Evolutionary conservation across 345 rosid species (phyloP).

Genomic region (Litchi chinensis): DNA sequence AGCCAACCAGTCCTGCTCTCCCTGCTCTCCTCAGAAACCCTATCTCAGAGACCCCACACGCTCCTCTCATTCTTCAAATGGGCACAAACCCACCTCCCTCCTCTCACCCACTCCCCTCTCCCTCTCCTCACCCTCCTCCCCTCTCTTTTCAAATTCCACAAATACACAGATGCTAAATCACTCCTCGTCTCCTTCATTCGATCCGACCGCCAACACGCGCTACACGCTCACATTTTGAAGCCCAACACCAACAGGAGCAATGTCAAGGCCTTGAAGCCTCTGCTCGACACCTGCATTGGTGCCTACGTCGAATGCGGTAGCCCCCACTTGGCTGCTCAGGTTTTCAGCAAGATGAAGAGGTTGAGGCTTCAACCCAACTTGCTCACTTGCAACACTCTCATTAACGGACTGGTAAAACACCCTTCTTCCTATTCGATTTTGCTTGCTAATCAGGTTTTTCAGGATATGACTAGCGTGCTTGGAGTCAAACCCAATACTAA

Average conservation of each 20-base stretch:
- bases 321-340: conserved; percentile 69
- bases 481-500: conserved; percentile 51
- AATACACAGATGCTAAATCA: conserved; percentile 68
- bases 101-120: conserved; percentile 41
- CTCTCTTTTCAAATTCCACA: conserved; percentile 50
- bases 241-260: conserved; percentile 13
- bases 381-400: conserved; percentile 70
- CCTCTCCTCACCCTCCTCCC: conserved; percentile 66
- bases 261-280: conserved; percentile 41
- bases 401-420: conserved; percentile 64
- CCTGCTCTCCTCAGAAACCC: conserved; percentile 52
- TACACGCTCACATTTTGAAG: conserved; percentile 37
- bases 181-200: conserved; percentile 63
- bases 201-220: conserved; percentile 46
- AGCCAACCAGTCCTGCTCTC: conserved; percentile 54
- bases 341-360: conserved; percentile 69
- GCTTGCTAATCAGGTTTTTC: conserved; percentile 54
- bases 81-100: conserved; percentile 47
- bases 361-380: conserved; percentile 55
- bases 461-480: conserved; percentile 43
- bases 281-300: conserved; percentile 59
- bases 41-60: conserved; percentile 44
- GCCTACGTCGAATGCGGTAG: conserved; percentile 59
- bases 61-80: conserved; percentile 64
- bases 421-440: conserved; percentile 58